These are phyloP conservation scores for Curvularia spicifera DNA, from an alignment of 2,329 filamentous ascomycete genomes.

Conservation along the genomic window DNA sequence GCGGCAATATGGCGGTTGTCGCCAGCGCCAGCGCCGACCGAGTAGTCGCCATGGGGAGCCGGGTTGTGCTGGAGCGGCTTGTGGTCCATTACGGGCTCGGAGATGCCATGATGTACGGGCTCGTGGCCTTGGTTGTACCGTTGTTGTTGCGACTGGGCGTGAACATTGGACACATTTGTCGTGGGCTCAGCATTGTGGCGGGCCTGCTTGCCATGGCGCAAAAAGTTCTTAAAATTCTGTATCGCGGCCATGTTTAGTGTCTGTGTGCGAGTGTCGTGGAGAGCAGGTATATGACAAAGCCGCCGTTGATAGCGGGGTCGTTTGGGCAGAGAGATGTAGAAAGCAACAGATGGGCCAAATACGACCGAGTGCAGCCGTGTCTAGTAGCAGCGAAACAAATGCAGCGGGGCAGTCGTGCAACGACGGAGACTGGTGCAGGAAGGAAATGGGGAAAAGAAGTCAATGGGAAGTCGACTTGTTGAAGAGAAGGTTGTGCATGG, in stretches of 20 bases:
- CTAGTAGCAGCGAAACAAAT: slow-evolving; percentile 14
- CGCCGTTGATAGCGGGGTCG: slow-evolving; percentile 28
- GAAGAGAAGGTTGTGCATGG: slow-evolving; percentile 34
- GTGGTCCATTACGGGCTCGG: slow-evolving; percentile 64
- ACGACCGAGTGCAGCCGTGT: slow-evolving; percentile 27
- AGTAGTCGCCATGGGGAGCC: slow-evolving; percentile 63
- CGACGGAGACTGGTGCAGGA: slow-evolving; percentile 18
- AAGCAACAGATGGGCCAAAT: slow-evolving; percentile 9
- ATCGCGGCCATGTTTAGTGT: slow-evolving; percentile 68
- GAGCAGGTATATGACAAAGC: slow-evolving; percentile 20
- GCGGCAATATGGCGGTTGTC: slow-evolving; percentile 70
- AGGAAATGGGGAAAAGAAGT: slow-evolving; percentile 17
- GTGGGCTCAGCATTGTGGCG: slow-evolving; percentile 70
- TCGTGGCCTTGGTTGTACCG: slow-evolving; percentile 55
- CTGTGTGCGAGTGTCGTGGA: slow-evolving; percentile 2
- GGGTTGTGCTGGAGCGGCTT: slow-evolving; percentile 60
- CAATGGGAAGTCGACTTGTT: slow-evolving; percentile 24
- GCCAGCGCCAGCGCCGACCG: slow-evolving; percentile 65
- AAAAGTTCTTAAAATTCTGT: slow-evolving; percentile 97
- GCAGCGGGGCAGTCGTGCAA: slow-evolving; percentile 20
- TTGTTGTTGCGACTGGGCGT: slow-evolving; percentile 65
- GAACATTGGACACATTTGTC: slow-evolving; percentile 67
- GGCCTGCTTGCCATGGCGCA: slow-evolving; percentile 96
- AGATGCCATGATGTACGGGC: slow-evolving; percentile 63
- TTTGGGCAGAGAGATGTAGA: slow-evolving; percentile 21